Base-by-base conservation (phyloP, 2,329 filamentous ascomycete genomes). In the Blumeriella jaapii region DNA sequence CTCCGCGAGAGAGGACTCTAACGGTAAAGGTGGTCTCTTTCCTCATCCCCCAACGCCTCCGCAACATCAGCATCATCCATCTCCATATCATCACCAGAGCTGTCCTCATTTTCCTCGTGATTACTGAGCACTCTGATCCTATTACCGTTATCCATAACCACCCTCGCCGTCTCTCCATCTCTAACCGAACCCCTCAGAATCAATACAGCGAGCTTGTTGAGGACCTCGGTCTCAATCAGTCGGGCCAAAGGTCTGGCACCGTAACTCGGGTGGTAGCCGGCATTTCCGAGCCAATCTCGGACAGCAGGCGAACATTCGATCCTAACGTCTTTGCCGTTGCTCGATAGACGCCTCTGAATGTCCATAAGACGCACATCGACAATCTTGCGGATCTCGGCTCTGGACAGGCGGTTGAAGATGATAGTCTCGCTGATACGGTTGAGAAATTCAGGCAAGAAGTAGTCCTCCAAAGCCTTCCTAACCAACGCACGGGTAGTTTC, bases 381-480 rank as follows among this genome's bases (percentile, higher is more conserved):
- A 55, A 98, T 96, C 64, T 76, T 85, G 55, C 91, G 80, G 53
- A 98, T 98, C 62, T 98, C 91, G 38, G 62, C 68, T 57, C 78
- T 81, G 3, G 83, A 89, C 37, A 98, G 80, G 30, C 91, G 82
- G 69, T 98, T 98, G 74, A 98, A 98, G 63, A 98, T 95, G 62
- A 98, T 87, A 36, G 79, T 84, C 42, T 82, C 91, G 62, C 75
- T 89, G 67, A 98, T 96, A 57, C 91, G 84, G 70, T 98, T 98
- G 47, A 98, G 76, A 69, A 98, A 98, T 55, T 98, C 91, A 19
- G 91, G 91, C 2, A 98, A 68, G 75, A 98, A 98, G 67, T 93
- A 96, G 67, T 85, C 85, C 54, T 89, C 82, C 23, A 98, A 71
- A 4, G 87, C 76, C 34, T 75, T 80, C 79, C 91, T 93, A 54